Base-by-base conservation (phyloP, 441 rosid genomes). In the Croton laevigatus region DNA sequence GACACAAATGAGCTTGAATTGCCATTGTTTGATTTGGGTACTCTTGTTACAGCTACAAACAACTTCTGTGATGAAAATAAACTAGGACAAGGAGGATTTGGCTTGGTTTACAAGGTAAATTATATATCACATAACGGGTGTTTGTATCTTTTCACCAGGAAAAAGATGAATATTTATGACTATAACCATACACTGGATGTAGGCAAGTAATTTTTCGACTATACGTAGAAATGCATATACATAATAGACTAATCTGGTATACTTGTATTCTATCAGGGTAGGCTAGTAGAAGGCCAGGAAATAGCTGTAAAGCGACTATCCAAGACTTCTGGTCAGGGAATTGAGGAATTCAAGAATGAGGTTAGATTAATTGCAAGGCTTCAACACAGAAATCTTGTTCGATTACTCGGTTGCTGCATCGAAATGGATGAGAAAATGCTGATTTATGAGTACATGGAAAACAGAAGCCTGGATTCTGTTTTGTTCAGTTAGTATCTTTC, bases 1-100 rank as follows among this genome's bases (percentile, higher is more conserved):
- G 72, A 77, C 14, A 40, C 78, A 1, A 94, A 85, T 34, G 98
- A 93, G 61, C 70, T 87, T 0, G 96, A 91, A 53, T 55, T 93
- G 54, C 97, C 94, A 3, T 61, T 86, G 67, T 80, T 88, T 70
- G 88, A 88, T 73, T 86, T 89, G 71, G 77, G 63, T 19, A 79
- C 82, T 38, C 68, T 93, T 38, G 82, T 77, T 42, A 73, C 57
- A 2, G 93, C 93, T 23, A 91, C 96, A 0, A 22, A 81, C 44
- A 80, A 86, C 76, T 91, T 91, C 49, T 69, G 88, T 7, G 79
- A 77, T 1, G 69, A 81, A 38, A 85, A 85, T 69, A 87, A 83
- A 74, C 80, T 91, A 5, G 96, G 96, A 36, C 87, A 86, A 72
- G 96, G 97, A 19, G 97, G 94, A 44, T 93, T 91, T 52, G 97